Evolutionary conservation across 2,329 filamentous ascomycete species (phyloP), one percentile per base, ranked within the genome.

Genomic region (Amesomyces nigricolor): DNA sequence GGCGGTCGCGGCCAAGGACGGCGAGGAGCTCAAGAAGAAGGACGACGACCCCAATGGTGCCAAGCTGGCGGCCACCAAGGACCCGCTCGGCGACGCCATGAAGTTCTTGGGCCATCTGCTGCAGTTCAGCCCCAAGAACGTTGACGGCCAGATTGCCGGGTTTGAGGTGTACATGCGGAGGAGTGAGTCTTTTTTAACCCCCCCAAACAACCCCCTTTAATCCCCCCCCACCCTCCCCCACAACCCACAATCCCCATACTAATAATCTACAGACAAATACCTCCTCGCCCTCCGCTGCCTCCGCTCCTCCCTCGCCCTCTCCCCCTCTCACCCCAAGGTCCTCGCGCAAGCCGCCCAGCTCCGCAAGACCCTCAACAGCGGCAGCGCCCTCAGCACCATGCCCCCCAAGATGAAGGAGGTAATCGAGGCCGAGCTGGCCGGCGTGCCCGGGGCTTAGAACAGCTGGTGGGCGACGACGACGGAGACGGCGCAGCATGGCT

Each of bases 101-200:
- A 95, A 92, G 70, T 96, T 94, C 69, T 71, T 99, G 54, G 77
- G 72, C 14, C 91, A 89, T 3, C 75, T 99, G 64, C 78, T 99
- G 57, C 87, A 96, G 69, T 87, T 86, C 66, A 91, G 85, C 66
- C 86, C 91, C 2, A 83, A 87, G 74, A 88, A 85, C 67, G 81
- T 95, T 47, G 84, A 94, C 59, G 88, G 82, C 19, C 94, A 99
- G 72, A 79, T 86, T 61, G 82, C 86, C 51, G 94, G 91, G 5
- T 97, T 96, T 65, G 91, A 97, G 73, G 87, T 99, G 16, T 91
- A 89, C 68, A 78, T 95, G 57, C 81, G 91, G 67, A 81, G 87
- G 75, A 85, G 91, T 95, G 82, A 78, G 85, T 75, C 32, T 26
- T 48, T 35, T 22, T 5, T 5, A 14, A 10, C 19, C n/a, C 19